A percentile compares a stretch with the other conserved stretches of the same genome.
Evolutionary conservation across 805 yeast genomes (phyloP).

Genomic region (Hyphopichia homilentoma): DNA sequence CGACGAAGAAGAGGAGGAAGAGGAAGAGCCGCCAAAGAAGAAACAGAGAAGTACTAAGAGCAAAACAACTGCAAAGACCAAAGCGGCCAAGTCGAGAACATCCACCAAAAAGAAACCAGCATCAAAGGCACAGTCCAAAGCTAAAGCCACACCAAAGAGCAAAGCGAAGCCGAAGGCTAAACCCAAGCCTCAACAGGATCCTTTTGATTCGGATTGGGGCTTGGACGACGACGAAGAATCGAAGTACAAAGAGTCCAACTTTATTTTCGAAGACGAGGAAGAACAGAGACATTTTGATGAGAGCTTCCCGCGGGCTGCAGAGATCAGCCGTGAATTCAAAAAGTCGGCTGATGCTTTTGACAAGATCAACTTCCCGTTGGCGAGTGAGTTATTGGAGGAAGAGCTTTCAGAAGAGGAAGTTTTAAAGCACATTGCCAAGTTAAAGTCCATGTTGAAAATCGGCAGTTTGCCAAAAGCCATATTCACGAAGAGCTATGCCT

Average conservation of each 20-base stretch:
- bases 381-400: slow-evolving; percentile 1
- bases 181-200: slow-evolving; percentile 1
- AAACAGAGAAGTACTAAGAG: background rate
- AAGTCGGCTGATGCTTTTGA: slow-evolving; percentile 11
- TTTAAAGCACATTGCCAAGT: slow-evolving; percentile 11
- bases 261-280: slow-evolving; percentile 28
- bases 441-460: slow-evolving; percentile 11
- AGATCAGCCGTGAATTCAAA: slow-evolving; percentile 17
- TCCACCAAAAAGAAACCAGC: background rate
- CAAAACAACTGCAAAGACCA: slow-evolving; percentile 1
- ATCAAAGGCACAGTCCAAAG: background rate
- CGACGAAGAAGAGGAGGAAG: slow-evolving; percentile 1
- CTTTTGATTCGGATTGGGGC: slow-evolving; percentile 42
- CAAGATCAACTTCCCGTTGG: background rate
- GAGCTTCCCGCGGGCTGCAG: slow-evolving; percentile 21
- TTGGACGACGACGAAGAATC: slow-evolving; percentile 31
- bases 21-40: slow-evolving; percentile 1
- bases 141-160: slow-evolving; percentile 1
- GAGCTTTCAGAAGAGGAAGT: slow-evolving; percentile 13
- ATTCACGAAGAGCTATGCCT: slow-evolving; percentile 25
- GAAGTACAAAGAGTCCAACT: slow-evolving; percentile 24
- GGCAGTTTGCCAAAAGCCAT: slow-evolving; percentile 26
- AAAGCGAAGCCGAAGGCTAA: slow-evolving; percentile 1
- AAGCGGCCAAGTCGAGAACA: background rate
- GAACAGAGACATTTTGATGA: slow-evolving; percentile 24